These are phyloP conservation scores for Kwoniella newhampshirensis DNA, from an alignment of 768 basidiomycete species.

Conservation along the genomic window DNA sequence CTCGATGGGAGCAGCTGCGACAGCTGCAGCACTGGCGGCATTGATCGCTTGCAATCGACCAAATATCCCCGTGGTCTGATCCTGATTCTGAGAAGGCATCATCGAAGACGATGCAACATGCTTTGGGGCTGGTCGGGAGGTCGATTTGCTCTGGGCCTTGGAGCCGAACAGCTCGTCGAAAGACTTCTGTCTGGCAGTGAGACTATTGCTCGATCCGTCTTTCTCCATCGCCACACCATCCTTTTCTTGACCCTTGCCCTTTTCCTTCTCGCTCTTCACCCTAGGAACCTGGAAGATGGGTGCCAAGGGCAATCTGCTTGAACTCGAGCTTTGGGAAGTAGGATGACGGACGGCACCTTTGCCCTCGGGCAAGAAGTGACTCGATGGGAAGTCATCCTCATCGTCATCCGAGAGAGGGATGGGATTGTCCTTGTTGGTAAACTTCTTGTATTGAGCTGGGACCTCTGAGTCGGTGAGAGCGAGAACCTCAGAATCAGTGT, in stretches of 20 bases:
- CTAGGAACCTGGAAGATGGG: slow-evolving; percentile 9
- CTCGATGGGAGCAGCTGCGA: neutral
- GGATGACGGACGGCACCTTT: slow-evolving; percentile 8
- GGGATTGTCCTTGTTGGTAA: slow-evolving; percentile 27
- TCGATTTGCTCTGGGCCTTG: neutral
- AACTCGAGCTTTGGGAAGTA: neutral
- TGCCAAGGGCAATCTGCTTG: slow-evolving; percentile 5
- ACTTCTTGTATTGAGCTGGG: slow-evolving; percentile 23
- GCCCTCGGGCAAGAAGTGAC: no score
- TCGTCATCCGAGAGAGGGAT: slow-evolving; percentile 25
- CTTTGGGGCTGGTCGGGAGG: neutral
- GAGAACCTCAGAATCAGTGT: slow-evolving; percentile 21
- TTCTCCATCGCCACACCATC: slow-evolving; percentile 4
- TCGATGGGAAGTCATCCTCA: slow-evolving; percentile 10
- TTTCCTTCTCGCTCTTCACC: neutral
- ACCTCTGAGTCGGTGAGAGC: slow-evolving; percentile 18
- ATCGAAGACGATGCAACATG: neutral
- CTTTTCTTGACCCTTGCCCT: neutral
- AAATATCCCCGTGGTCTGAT: no score
- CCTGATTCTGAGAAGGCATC: no score
- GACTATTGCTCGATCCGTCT: slow-evolving; percentile 11
- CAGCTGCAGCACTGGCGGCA: neutral
- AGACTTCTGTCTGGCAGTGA: neutral
- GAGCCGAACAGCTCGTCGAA: slow-evolving; percentile 5
- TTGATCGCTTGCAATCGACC: no score